Evolutionary conservation across 164 flowering plant genomes (phyloP).

Genomic region (Vitis labrusca): DNA sequence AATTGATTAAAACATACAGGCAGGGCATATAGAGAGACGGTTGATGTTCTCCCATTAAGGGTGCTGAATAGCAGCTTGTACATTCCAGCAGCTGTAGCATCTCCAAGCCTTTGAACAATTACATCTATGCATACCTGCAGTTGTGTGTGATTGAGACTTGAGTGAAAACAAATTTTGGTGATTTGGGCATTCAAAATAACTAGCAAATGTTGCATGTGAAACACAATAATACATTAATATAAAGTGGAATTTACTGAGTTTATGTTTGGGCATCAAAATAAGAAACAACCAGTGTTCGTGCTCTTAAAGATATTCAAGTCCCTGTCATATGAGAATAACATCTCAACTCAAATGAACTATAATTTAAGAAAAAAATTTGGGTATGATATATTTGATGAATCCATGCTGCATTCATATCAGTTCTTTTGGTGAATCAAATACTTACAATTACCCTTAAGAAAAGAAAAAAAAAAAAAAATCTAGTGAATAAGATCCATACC

Average conservation of each 20-base stretch:
- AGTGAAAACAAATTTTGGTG: neutral
- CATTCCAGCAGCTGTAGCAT: constrained; percentile 96
- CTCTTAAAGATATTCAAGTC: too few relatives aligned
- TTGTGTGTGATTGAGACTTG: neutral
- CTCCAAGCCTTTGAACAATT: constrained; percentile 91
- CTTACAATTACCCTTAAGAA: neutral
- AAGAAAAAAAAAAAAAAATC: neutral
- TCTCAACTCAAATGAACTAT: too few relatives aligned
- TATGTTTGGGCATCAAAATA: too few relatives aligned
- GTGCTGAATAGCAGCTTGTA: constrained; percentile 71
- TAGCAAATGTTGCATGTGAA: too few relatives aligned
- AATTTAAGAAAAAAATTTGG: too few relatives aligned
- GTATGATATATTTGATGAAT: too few relatives aligned
- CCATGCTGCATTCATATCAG: neutral
- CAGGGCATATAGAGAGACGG: constrained; percentile 69
- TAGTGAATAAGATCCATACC: constrained; percentile 31
- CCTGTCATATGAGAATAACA: too few relatives aligned
- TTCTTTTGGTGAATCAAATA: neutral
- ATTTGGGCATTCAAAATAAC: neutral
- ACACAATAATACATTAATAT: too few relatives aligned
- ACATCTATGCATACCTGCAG: constrained; percentile 93
- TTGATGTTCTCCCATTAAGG: constrained; percentile 51
- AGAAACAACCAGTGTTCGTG: too few relatives aligned
- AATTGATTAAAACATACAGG: constrained; percentile 59
- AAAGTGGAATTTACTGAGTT: too few relatives aligned